A percentile compares a stretch with the other conserved stretches of the same genome.
These are phyloP conservation scores for Cytospora piceicola DNA, from an alignment of 2,329 filamentous ascomycete species.

Conservation along the genomic window DNA sequence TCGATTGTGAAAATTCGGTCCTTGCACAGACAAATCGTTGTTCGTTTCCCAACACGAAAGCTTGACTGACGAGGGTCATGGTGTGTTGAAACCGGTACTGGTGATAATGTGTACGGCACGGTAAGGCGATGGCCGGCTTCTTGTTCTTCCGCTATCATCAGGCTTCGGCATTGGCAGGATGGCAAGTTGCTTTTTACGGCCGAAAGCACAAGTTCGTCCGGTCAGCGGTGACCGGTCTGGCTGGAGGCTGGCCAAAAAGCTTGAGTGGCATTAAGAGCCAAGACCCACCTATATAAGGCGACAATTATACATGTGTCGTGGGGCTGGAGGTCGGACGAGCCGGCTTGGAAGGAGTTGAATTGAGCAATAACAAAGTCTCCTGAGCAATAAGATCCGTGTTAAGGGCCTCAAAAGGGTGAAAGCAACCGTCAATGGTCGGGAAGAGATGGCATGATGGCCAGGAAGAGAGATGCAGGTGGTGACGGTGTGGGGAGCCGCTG, in stretches of 20 bases:
- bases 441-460: constrained; percentile 12
- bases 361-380: constrained; percentile 9
- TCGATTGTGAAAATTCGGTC: neutral
- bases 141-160: neutral
- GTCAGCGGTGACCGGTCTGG: neutral
- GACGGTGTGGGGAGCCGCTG: neutral
- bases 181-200: neutral
- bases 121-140: neutral
- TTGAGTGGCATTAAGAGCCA: neutral
- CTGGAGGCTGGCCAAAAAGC: neutral
- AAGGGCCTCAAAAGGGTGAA: constrained; percentile 11
- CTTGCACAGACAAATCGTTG: neutral
- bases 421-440: constrained; percentile 16
- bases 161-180: neutral
- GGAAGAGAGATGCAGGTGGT: constrained; percentile 1
- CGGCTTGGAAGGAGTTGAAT: constrained; percentile 8
- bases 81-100: neutral
- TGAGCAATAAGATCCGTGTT: constrained; percentile 6
- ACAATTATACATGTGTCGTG: constrained; percentile 18
- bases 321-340: constrained; percentile 19
- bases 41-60: neutral
- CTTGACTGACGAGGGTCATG: neutral
- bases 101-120: neutral
- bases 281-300: constrained; percentile 18
- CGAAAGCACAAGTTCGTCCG: neutral